phyloP scores from a whole-genome alignment of 2,329 filamentous ascomycete genomes.

The Fusarium gaditjirri region DNA sequence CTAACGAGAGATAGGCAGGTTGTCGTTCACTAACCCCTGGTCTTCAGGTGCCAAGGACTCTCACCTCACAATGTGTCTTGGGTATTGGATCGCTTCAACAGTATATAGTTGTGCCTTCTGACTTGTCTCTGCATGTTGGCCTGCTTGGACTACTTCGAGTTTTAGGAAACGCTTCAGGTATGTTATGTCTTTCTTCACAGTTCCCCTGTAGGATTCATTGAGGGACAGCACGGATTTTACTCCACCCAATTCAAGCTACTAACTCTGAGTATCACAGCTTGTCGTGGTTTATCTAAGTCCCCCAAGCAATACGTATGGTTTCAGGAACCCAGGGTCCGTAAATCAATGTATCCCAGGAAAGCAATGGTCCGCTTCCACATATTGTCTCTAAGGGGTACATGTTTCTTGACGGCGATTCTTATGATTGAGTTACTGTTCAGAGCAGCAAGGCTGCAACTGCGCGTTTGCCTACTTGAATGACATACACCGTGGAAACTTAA shows the following conservation, averaged over 20 bases:
- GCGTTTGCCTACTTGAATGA: neutral
- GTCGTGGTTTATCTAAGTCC: neutral
- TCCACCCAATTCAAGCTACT: neutral
- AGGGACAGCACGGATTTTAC: neutral
- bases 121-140: neutral
- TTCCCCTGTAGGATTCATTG: neutral
- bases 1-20: constrained; percentile 24
- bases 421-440: neutral
- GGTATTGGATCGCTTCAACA: constrained; percentile 18
- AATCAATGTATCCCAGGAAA: too few relatives aligned
- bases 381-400: neutral
- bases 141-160: neutral
- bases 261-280: neutral
- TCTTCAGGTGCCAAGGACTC: constrained; percentile 9
- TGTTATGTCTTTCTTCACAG: neutral
- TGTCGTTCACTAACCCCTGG: neutral
- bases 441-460: neutral
- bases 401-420: neutral
- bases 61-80: neutral
- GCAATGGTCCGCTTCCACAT: neutral
- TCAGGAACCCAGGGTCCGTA: neutral
- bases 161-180: neutral
- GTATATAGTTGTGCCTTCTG: neutral
- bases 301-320: neutral
- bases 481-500: neutral